Evolutionary conservation across 495 filamentous ascomycete species (phyloP), one percentile per base, ranked within the genome.

Genomic region (Cercophora scortea): DNA sequence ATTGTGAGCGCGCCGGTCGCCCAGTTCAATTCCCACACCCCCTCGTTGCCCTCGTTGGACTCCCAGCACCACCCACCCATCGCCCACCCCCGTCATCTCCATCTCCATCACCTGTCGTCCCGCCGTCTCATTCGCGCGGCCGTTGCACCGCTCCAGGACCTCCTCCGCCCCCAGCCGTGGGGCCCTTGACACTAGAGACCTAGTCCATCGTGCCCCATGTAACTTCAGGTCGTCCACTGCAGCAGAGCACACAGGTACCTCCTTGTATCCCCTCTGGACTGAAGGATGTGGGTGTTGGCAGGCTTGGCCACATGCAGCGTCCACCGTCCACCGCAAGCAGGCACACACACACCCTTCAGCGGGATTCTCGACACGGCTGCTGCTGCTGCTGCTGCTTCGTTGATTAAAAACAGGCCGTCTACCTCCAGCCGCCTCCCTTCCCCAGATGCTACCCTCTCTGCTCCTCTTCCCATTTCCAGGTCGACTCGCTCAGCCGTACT

Each of bases 401-500:
- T 38, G 52, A 60, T 52, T 55, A 51, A 51, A 56, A 53, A 39
- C 51, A 41, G 51, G 35, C 39, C 33, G 42, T 45, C 34, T 43
- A 39, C 50, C 36, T 36, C 13, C 42, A 18, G 33, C 42, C 45
- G 32, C 17, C 32, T 25, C 17, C 40, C 54, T 32, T 49, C 47
- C 45, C 46, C 43, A 50, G 45, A 52, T 53, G 47, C 46, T 46
- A 36, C 43, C 45, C 46, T 47, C 45, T 35, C 39, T 17, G 19
- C 33, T 42, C 40, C 35, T 46, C 47, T 50, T 51, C 50, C 50
- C 41, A 47, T 15, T 48, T 48, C 55, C 55, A 39, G 55, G 47
- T 58, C 51, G 54, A 65, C 60, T 65, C 57, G 55, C 55, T 55
- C 61, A 58, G 44, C 55, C 49, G 46, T 61, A 54, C 52, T 61